A percentile compares a stretch with the other conserved stretches of the same genome.
phyloP scores from a whole-genome alignment of 495 filamentous ascomycete genomes.

The Penicillium ochrochloron region DNA sequence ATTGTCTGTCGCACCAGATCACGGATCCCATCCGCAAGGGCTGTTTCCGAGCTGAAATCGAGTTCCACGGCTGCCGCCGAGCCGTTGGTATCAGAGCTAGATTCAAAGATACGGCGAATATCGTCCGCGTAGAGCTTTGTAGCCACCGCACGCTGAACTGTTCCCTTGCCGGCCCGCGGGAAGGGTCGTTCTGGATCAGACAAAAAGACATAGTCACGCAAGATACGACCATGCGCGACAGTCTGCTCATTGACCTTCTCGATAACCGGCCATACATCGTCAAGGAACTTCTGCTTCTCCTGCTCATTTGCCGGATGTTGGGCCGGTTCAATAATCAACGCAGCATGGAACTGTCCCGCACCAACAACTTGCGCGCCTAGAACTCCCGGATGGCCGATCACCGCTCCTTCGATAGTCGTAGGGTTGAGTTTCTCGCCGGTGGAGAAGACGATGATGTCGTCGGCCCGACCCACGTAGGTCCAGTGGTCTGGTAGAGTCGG shows the following conservation, averaged over 20 bases:
- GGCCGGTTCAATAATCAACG: constrained; percentile 55
- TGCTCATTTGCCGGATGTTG: constrained; percentile 1
- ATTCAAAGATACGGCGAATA: constrained; percentile 51
- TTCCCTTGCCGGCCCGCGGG: constrained; percentile 58
- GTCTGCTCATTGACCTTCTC: constrained; percentile 49
- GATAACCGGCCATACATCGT: constrained; percentile 49
- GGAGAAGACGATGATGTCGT: constrained; percentile 67
- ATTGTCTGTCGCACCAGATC: constrained; percentile 20
- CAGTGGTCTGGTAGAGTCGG: constrained; percentile 52
- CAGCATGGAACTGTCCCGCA: constrained; percentile 53
- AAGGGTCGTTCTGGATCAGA: constrained; percentile 55
- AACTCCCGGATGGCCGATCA: constrained; percentile 51
- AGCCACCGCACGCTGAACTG: constrained; percentile 52
- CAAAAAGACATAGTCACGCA: constrained; percentile 36
- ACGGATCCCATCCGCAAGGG: constrained; percentile 17
- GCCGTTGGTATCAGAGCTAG: constrained; percentile 23
- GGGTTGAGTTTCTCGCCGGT: constrained; percentile 71
- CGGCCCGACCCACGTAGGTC: constrained; percentile 56
- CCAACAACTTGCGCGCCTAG: constrained; percentile 56
- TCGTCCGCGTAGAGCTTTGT: constrained; percentile 56
- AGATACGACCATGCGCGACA: constrained; percentile 46
- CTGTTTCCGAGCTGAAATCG: constrained; percentile 9
- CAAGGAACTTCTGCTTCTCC: constrained; percentile 27
- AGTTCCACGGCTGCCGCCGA: constrained; percentile 4
- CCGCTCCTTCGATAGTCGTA: constrained; percentile 51